Evolutionary conservation across 108 stramenopile genomes (phyloP), one percentile per base, ranked within the genome.

Genomic region (Nitzschia sp.): DNA sequence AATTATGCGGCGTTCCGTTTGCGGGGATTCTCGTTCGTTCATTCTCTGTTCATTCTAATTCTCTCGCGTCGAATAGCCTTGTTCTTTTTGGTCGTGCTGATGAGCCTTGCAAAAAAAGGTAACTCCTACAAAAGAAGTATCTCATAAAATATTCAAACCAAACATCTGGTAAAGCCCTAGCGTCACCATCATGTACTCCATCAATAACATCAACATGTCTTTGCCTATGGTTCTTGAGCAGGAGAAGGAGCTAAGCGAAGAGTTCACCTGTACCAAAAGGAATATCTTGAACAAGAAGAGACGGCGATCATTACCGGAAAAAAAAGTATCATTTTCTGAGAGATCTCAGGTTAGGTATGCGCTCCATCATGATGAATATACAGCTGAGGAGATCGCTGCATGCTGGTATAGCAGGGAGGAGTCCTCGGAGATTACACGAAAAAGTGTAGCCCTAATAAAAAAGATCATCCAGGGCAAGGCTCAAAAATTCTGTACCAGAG

Each of bases 211-310:
- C 5, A 6, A 8, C 8, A 8, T 8, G 6, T n/a, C n/a, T 15
- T n/a, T 25, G 23, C 52, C 23, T 8, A 23, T 6, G 19, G 52
- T 8, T 53, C n/a, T 53, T 5, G 15, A 53, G 52, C 52, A 53
- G 23, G 13, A n/a, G n/a, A n/a, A n/a, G n/a, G n/a, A n/a, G n/a
- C n/a, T n/a, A n/a, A n/a, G n/a, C n/a, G n/a, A n/a, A n/a, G n/a
- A n/a, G n/a, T n/a, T n/a, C n/a, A n/a, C n/a, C n/a, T n/a, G n/a
- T n/a, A n/a, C n/a, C n/a, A n/a, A n/a, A n/a, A n/a, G n/a, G n/a
- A n/a, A n/a, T n/a, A n/a, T n/a, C n/a, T n/a, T n/a, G n/a, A 57
- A 29, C 28, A 57, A 57, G 31, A 57, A 57, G 56, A 29, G 11
- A 16, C n/a, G 56, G 3, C 5, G 56, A 57, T 4, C 30, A n/a